These are phyloP conservation scores for Bipolaris cookei DNA, from an alignment of 2,329 filamentous ascomycete species.

Conservation along the genomic window DNA sequence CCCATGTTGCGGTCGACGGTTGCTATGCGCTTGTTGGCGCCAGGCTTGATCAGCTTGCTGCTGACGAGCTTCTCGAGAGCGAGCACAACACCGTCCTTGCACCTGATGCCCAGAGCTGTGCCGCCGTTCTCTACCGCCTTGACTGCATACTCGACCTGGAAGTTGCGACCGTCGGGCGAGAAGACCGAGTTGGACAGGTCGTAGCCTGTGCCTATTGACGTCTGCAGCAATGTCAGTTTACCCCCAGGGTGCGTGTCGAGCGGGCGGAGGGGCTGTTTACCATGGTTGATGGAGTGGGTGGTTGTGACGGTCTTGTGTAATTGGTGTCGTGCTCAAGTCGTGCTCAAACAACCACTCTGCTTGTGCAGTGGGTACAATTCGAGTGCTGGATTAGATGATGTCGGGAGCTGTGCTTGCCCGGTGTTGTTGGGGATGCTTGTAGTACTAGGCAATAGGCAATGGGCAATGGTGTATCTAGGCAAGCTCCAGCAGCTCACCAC, in stretches of 20 bases:
- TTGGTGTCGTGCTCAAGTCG: background rate
- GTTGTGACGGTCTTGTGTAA: background rate
- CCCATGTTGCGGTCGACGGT: constrained; percentile 93
- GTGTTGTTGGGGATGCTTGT: constrained; percentile 28
- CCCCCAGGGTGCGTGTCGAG: constrained; percentile 3
- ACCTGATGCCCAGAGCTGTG: constrained; percentile 93
- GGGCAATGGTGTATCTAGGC: constrained; percentile 44
- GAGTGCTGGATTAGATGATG: background rate
- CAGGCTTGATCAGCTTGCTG: constrained; percentile 93
- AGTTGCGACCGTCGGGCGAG: constrained; percentile 97
- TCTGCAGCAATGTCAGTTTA: constrained; percentile 62
- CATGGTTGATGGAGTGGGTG: constrained; percentile 31
- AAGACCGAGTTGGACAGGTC: constrained; percentile 99
- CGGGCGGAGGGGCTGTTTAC: constrained; percentile 26
- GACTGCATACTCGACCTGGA: constrained; percentile 94
- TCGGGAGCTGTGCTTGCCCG: constrained; percentile 9
- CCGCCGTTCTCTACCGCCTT: constrained; percentile 99
- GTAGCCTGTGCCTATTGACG: constrained; percentile 99
- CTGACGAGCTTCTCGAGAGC: constrained; percentile 96
- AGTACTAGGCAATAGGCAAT: too few species aligned
- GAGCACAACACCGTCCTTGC: constrained; percentile 95
- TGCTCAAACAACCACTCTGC: background rate
- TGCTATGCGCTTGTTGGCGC: constrained; percentile 96
- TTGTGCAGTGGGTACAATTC: background rate
- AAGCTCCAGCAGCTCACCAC: constrained; percentile 28